These are phyloP conservation scores for Aspergillus costaricaensis DNA, from an alignment of 2,329 filamentous ascomycete genomes.

Conservation along the genomic window DNA sequence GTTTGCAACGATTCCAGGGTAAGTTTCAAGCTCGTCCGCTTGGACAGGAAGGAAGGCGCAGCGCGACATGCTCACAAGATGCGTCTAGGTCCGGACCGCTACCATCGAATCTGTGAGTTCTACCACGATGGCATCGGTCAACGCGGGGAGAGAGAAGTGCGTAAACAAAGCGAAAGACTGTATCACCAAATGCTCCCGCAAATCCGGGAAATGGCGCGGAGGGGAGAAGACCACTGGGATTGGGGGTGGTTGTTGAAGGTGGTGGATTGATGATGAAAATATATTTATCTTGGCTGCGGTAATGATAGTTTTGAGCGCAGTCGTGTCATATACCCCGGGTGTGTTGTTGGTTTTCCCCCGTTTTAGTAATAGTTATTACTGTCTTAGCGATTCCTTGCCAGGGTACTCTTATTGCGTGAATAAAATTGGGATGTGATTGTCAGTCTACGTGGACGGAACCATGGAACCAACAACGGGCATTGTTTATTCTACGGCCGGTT, in stretches of 20 bases:
- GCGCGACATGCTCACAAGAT: background rate
- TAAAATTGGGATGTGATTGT: too few relatives aligned
- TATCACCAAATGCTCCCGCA: conserved; percentile 10
- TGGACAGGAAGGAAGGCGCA: background rate
- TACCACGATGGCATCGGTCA: conserved; percentile 16
- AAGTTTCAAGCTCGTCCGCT: background rate
- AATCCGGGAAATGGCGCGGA: conserved; percentile 15
- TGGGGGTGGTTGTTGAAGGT: conserved; percentile 28
- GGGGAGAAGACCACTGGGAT: conserved; percentile 19
- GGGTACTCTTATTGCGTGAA: too few relatives aligned
- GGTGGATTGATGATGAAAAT: background rate
- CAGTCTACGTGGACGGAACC: background rate
- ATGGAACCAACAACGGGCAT: background rate
- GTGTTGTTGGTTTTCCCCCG: background rate
- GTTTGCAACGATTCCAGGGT: conserved; percentile 27
- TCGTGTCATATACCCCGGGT: background rate
- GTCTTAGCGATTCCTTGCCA: too few relatives aligned
- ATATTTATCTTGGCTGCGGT: too few relatives aligned
- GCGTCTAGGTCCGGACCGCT: conserved; percentile 24
- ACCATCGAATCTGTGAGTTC: conserved; percentile 25
- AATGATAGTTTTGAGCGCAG: background rate
- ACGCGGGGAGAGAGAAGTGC: conserved; percentile 22
- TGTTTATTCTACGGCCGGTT: background rate
- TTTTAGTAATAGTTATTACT: too few relatives aligned
- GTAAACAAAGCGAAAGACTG: conserved; percentile 21